phyloP scores from a whole-genome alignment of 257 asterid genomes.

The Jaltomata sinuosa region DNA sequence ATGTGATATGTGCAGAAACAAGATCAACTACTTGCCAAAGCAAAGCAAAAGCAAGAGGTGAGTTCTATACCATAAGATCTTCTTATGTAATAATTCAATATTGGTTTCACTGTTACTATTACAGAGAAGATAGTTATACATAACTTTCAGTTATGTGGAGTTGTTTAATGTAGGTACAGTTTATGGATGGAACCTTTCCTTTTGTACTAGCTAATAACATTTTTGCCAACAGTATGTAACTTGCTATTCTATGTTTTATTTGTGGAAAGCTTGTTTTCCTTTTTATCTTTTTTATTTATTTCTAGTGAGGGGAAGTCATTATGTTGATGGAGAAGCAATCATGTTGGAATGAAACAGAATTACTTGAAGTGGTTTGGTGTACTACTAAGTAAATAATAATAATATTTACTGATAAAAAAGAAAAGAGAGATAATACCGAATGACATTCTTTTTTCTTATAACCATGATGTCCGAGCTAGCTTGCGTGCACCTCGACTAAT shows the following conservation, averaged over 20 bases:
- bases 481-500: not conserved
- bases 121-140: not conserved
- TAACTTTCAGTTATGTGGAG: not conserved
- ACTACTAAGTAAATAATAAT: not conserved
- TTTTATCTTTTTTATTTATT: not conserved
- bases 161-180: not conserved
- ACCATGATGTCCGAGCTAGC: not conserved
- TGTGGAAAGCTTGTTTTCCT: not conserved
- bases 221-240: not conserved
- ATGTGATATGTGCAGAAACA: conserved; percentile 48
- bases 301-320: not conserved
- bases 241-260: not conserved
- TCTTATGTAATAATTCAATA: not conserved
- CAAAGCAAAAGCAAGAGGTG: conserved; percentile 73
- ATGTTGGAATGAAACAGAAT: not conserved
- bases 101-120: not conserved
- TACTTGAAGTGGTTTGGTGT: not conserved
- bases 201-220: not conserved
- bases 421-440: not conserved
- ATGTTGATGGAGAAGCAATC: not conserved
- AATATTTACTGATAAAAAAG: not conserved
- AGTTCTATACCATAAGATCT: not conserved
- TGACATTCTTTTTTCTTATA: not conserved
- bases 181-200: not conserved
- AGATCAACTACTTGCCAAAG: conserved; percentile 52